Conservation (phyloP, 495 filamentous ascomycete genomes). For the Penicillium desertorum region DNA sequence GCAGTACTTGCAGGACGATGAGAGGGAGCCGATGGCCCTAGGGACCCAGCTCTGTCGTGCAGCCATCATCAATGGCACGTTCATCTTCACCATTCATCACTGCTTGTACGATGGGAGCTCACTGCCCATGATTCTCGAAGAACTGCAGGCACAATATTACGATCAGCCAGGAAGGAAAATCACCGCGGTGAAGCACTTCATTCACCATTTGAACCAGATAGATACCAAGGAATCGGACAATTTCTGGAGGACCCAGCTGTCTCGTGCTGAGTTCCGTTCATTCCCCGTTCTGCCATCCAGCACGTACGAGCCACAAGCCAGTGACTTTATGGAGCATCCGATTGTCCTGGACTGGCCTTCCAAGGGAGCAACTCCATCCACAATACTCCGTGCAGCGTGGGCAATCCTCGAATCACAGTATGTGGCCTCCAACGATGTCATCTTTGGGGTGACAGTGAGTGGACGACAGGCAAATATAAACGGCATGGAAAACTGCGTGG, state of each 20-base stretch:
- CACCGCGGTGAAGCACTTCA: too few relatives aligned
- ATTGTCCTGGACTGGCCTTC: neutral
- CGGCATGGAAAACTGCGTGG: neutral
- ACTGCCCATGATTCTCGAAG: neutral
- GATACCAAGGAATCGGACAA: too few relatives aligned
- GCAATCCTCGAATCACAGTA: neutral
- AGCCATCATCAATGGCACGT: neutral
- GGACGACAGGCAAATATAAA: neutral
- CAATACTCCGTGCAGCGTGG: neutral
- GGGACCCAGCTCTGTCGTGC: neutral
- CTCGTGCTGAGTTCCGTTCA: too few relatives aligned
- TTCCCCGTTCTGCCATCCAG: too few relatives aligned
- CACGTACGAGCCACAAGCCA: too few relatives aligned
- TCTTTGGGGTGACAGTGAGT: neutral
- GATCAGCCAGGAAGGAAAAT: too few relatives aligned
- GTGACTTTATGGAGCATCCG: too few relatives aligned
- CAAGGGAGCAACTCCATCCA: neutral
- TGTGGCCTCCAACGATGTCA: neutral
- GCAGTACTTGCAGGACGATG: neutral
- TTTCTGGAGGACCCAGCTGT: too few relatives aligned
- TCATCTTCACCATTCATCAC: neutral
- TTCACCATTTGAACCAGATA: too few relatives aligned
- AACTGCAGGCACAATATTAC: neutral
- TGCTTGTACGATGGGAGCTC: neutral
- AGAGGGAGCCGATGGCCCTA: neutral